Conservation (phyloP, 306 rosid genomes). For the Acacia confusa region DNA sequence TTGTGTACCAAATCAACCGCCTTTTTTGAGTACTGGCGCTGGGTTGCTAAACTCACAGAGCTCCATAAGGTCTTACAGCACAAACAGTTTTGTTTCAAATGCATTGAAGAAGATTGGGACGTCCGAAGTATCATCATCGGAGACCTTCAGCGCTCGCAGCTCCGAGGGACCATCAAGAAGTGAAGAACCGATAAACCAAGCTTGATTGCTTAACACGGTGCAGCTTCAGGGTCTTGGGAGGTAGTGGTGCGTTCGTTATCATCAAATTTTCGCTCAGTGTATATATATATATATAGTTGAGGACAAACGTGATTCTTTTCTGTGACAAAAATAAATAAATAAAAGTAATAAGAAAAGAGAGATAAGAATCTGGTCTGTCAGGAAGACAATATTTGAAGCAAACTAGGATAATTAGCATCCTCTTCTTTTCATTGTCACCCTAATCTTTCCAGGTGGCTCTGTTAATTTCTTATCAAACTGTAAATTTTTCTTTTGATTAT, state of each 20-base stretch:
- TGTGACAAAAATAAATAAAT: not conserved
- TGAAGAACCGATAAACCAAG: conserved; percentile 33
- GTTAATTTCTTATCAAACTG: not conserved
- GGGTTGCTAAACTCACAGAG: conserved; percentile 41
- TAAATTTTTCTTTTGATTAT: not conserved
- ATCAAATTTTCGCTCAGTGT: not conserved
- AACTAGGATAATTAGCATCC: not conserved
- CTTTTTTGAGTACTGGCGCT: conserved; percentile 57
- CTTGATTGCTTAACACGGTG: conserved; percentile 18
- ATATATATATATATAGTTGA: not conserved
- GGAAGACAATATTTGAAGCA: not conserved
- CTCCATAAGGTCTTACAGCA: conserved; percentile 48
- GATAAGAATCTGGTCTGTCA: not conserved
- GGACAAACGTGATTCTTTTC: not conserved
- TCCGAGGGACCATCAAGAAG: conserved; percentile 45
- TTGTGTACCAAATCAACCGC: conserved; percentile 70
- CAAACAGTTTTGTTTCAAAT: conserved; percentile 48
- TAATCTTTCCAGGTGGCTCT: not conserved
- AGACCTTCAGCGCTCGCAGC: conserved; percentile 40
- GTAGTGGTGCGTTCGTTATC: not conserved
- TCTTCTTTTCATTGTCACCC: not conserved
- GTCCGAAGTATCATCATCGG: conserved; percentile 47
- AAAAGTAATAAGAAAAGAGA: not conserved
- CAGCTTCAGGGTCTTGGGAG: conserved; percentile 4
- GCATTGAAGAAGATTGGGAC: conserved; percentile 48